Conservation (phyloP, 192 early-diverging fungal species). For the Lunasporangiospora selenospora region DNA sequence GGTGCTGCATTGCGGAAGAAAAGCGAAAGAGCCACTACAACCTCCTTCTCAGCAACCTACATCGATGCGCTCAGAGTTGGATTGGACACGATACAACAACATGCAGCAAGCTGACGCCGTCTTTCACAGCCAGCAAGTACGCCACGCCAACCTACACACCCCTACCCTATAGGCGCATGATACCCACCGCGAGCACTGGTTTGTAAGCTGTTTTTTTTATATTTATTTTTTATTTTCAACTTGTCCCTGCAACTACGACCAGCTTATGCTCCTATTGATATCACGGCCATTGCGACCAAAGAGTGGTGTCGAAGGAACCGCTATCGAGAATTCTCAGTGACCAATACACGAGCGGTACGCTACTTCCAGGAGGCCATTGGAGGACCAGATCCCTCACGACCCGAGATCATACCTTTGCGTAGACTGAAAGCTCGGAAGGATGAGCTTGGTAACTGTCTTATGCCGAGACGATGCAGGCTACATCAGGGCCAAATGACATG, state of each 20-base stretch:
- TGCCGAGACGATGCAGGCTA: slow-evolving; percentile 7
- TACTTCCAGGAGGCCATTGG: slow-evolving; percentile 4
- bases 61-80: neutral
- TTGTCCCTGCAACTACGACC: no score
- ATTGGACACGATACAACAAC: neutral
- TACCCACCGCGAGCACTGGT: neutral
- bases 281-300: no score
- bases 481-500: neutral
- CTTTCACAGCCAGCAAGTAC: neutral
- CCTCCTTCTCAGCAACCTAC: no score
- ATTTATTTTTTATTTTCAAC: neutral
- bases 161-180: neutral
- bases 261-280: no score
- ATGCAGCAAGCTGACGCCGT: slow-evolving; percentile 2
- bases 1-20: no score
- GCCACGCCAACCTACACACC: neutral
- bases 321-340: slow-evolving; percentile 5
- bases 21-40: no score
- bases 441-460: neutral
- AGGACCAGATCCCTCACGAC: neutral
- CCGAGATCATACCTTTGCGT: neutral
- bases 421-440: neutral
- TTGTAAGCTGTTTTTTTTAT: slow-evolving; percentile 1
- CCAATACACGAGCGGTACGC: neutral
- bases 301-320: neutral